Evolutionary conservation across 257 asterid species (phyloP).

Genomic region (Perilla frutescens): DNA sequence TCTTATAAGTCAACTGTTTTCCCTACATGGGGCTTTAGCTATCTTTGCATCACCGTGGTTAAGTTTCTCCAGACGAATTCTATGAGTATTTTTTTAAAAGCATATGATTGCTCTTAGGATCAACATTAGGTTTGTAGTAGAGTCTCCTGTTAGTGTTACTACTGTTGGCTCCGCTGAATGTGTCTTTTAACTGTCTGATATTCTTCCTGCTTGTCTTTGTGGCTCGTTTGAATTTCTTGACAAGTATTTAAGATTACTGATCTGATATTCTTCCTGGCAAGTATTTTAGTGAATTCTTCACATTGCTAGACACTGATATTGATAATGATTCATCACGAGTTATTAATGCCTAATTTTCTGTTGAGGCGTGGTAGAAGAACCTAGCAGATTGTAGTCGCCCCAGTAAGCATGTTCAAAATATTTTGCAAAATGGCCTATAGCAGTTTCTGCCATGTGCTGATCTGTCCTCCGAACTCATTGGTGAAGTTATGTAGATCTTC

Average conservation of each 20-base stretch:
- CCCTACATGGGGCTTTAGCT: slow-evolving; percentile 1
- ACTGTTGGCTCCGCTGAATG: not conserved
- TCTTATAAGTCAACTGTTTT: not conserved
- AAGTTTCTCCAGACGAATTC: not conserved
- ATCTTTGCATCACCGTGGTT: slow-evolving; percentile 13
- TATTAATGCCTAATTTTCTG: not conserved
- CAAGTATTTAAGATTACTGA: not conserved
- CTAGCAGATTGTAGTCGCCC: not conserved
- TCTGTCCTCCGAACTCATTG: not conserved
- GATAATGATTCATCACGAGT: not conserved
- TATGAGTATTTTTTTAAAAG: not conserved
- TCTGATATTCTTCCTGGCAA: not conserved
- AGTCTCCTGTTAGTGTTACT: not conserved
- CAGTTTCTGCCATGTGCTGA: slow-evolving; percentile 3
- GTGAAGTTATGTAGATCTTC: slow-evolving; percentile 6
- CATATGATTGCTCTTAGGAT: not conserved
- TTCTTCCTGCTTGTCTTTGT: not conserved
- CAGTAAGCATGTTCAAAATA: not conserved
- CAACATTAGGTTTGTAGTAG: not conserved
- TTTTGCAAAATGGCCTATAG: not conserved
- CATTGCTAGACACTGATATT: slow-evolving; percentile 3
- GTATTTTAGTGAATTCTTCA: not conserved
- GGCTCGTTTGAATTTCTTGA: not conserved
- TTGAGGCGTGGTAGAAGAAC: not conserved
- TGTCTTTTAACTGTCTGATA: not conserved